These are phyloP conservation scores for Candida peoriensis DNA, from an alignment of 805 yeast species.

Conservation along the genomic window DNA sequence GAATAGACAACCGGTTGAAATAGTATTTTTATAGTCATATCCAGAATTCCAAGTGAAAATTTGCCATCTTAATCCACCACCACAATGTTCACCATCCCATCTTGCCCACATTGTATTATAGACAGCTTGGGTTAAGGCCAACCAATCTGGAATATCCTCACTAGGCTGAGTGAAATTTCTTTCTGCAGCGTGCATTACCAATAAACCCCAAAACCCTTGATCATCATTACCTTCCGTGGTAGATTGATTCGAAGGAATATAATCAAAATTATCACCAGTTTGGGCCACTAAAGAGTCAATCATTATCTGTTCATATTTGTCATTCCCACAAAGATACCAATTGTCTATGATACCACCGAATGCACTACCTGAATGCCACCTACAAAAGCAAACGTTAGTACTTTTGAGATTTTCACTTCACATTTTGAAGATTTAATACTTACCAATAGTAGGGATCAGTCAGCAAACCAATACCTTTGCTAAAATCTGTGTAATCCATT, in stretches of 20 bases:
- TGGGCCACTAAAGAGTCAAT: slow-evolving; percentile 47
- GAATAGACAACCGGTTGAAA: slow-evolving; percentile 59
- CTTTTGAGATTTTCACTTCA: no score
- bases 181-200: slow-evolving; percentile 59
- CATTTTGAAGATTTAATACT: no score
- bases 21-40: slow-evolving; percentile 59
- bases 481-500: slow-evolving; percentile 52
- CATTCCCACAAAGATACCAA: slow-evolving; percentile 64
- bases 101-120: slow-evolving; percentile 58
- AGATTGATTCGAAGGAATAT: slow-evolving; percentile 56
- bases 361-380: slow-evolving; percentile 93
- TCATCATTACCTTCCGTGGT: slow-evolving; percentile 70
- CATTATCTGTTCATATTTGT: slow-evolving; percentile 52
- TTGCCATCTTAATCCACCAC: slow-evolving; percentile 71
- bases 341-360: slow-evolving; percentile 65
- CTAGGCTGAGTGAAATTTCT: slow-evolving; percentile 49
- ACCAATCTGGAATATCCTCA: slow-evolving; percentile 44
- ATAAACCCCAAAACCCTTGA: slow-evolving; percentile 68
- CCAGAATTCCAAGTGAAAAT: slow-evolving; percentile 69
- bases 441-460: slow-evolving; percentile 68
- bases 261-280: slow-evolving; percentile 44
- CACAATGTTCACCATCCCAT: slow-evolving; percentile 54
- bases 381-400: no score
- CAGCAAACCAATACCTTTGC: slow-evolving; percentile 75
- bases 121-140: slow-evolving; percentile 55